Evolutionary conservation across 2,329 filamentous ascomycete genomes (phyloP), one percentile per base, ranked within the genome.

Genomic region (Trichoderma sp.): DNA sequence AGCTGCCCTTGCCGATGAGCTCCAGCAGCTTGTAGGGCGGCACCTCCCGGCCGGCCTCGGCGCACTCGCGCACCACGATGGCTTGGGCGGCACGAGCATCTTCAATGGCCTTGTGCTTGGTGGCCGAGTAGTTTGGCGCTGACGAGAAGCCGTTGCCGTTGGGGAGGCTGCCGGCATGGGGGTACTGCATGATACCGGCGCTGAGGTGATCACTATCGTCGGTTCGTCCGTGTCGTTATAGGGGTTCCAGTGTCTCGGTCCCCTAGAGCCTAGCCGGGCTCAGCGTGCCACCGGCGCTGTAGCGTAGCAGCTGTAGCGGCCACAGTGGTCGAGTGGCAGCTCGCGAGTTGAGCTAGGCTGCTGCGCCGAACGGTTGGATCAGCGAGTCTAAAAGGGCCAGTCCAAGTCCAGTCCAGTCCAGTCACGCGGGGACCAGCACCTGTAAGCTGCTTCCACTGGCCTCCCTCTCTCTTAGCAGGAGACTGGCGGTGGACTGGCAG

Each of bases 1-100:
- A 93, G 73, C 88, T 89, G 60, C 91, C 91, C 79, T 93, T 93
- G 66, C 91, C 91, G 76, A 93, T 93, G 64, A 93, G 83, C 79
- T 93, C 91, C 12, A 87, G 84, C 51, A 93, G 88, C 21, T 86
- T 85, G 75, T 93, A 93, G 9, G 86, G 86, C 3, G 91, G 91
- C 8, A 87, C 84, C 26, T 88, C 85, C 67, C 88, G 88, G 32
- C 87, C 87, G 58, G 83, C 82, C 66, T 88, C 87, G 65, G 85
- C 84, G 73, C 89, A 90, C 73, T 89, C 85, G 74, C 91, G 89
- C 66, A 87, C 82, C 28, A 93, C 89, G 2, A 86, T 80, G 43
- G 84, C 82, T 79, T 92, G 89, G 88, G 92, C 91, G 74, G 90
- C 88, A 74, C 86, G 86, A 18, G 91, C 91, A 85, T 93, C 91